Conservation (phyloP, 768 basidiomycete species). For the Collybiopsis luxurians region DNA sequence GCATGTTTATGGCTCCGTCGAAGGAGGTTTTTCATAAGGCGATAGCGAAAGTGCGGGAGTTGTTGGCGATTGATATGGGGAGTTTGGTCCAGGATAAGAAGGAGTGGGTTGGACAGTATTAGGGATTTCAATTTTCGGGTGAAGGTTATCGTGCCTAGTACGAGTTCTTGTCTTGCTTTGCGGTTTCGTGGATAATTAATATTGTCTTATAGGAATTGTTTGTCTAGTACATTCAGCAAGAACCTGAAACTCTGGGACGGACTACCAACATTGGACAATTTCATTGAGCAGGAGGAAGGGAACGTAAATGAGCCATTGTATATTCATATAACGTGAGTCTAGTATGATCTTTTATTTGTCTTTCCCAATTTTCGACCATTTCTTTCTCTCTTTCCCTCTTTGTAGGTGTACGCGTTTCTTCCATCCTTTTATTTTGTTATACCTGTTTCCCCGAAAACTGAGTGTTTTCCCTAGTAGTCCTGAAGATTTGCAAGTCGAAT, state of each 20-base stretch:
- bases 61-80: conserved; percentile 73
- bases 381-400: background rate
- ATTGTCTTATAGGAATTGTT: conserved; percentile 70
- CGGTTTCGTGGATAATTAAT: background rate
- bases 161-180: conserved; percentile 31
- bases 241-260: conserved; percentile 94
- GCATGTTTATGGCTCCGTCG: conserved; percentile 79
- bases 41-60: conserved; percentile 69
- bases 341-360: conserved; percentile 15
- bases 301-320: conserved; percentile 89
- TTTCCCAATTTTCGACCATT: too few species aligned
- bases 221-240: conserved; percentile 97
- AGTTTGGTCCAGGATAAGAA: conserved; percentile 80
- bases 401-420: too few species aligned
- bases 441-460: background rate
- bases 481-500: too few species aligned
- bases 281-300: conserved; percentile 89
- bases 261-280: conserved; percentile 96
- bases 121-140: conserved; percentile 97
- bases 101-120: conserved; percentile 78
- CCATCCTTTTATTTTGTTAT: too few species aligned
- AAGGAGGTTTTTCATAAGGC: conserved; percentile 65
- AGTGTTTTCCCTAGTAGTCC: conserved; percentile 53
- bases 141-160: conserved; percentile 94
- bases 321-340: conserved; percentile 87